Evolutionary conservation across 768 basidiomycete genomes (phyloP), one percentile per base, ranked within the genome.

Genomic region (Phlebiopsis flavidoalba): DNA sequence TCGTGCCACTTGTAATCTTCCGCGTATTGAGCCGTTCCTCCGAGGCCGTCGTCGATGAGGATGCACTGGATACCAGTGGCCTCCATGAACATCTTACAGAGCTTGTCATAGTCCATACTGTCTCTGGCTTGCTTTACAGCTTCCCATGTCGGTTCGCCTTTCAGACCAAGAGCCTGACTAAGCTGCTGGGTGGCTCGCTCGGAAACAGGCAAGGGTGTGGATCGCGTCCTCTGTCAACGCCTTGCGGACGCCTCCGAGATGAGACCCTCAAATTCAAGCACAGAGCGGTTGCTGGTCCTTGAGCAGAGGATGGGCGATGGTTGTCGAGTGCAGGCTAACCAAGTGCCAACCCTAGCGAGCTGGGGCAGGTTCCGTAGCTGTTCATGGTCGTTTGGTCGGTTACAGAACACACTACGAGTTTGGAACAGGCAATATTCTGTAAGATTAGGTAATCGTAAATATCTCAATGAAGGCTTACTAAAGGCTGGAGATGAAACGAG

Each of bases 231-330:
- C 67, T 10, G 68, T 70, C 36, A 87, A 74, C 0, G 83, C 83
- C 8, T 77, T 69, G 6, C 81, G 15, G 72, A 68, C 21, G 88
- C 86, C 69, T 91, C 89, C 1, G 87, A 86, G 48, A 87, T 73
- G 52, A 88, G 67, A 0, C 83, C 83, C 60, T 91, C 86, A 62
- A 91, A 81, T 0, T 84, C 79, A 17, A 89, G 65, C 3, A 60
- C 63, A 21, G 72, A 53, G 33, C 85, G 79, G 57, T n/a, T 81
- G 67, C 19, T 73, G 72, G 6, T 73, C 75, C 22, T 75, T 73
- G 51, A 92, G 76, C 19, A 93, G 74, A 1, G 89, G 86, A 67
- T 92, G 91, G 0, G 89, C 87, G n/a, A 67, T 92, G 91, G 69
- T 91, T 91, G 74, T 92, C 89, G 68, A 89, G 88, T 0, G 82